Evolutionary conservation across 495 filamentous ascomycete genomes (phyloP).

Genomic region (Xylaria telfairii): DNA sequence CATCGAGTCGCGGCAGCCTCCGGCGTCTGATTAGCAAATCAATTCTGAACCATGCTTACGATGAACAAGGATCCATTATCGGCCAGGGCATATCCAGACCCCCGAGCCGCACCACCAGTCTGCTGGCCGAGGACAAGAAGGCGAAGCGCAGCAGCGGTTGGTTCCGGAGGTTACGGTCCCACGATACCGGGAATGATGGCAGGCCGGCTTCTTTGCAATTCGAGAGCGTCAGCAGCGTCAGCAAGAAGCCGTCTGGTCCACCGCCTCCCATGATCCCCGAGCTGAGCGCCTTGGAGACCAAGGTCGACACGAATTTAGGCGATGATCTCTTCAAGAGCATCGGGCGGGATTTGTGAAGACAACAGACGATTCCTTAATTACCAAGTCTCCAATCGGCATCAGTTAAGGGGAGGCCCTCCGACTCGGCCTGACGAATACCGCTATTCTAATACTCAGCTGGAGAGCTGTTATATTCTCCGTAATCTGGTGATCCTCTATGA

Average conservation of each 20-base stretch:
- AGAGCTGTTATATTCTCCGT: conserved; percentile 34
- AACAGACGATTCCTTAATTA: background rate
- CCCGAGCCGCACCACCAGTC: conserved; percentile 44
- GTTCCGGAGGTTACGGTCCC: conserved; percentile 52
- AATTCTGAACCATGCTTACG: conserved; percentile 52
- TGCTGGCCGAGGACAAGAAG: conserved; percentile 47
- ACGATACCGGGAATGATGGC: conserved; percentile 31
- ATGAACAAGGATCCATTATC: conserved; percentile 44
- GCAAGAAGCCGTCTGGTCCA: conserved; percentile 49
- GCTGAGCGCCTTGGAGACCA: conserved; percentile 57
- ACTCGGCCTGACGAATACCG: conserved; percentile 25
- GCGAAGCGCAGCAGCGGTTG: conserved; percentile 56
- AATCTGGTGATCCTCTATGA: conserved; percentile 29
- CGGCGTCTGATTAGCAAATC: conserved; percentile 54
- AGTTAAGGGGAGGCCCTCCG: conserved; percentile 9
- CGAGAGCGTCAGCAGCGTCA: conserved; percentile 41
- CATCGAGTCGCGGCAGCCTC: conserved; percentile 53
- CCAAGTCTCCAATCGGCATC: background rate
- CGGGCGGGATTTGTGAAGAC: conserved; percentile 39
- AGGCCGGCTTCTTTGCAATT: conserved; percentile 41
- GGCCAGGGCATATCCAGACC: conserved; percentile 40
- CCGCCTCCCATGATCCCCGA: conserved; percentile 68
- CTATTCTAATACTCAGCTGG: conserved; percentile 30
- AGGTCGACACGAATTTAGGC: conserved; percentile 53
- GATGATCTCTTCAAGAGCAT: conserved; percentile 67